Evolutionary conservation across 768 basidiomycete genomes (phyloP), one percentile per base, ranked within the genome.

Genomic region (Boletus vinaceobasis): DNA sequence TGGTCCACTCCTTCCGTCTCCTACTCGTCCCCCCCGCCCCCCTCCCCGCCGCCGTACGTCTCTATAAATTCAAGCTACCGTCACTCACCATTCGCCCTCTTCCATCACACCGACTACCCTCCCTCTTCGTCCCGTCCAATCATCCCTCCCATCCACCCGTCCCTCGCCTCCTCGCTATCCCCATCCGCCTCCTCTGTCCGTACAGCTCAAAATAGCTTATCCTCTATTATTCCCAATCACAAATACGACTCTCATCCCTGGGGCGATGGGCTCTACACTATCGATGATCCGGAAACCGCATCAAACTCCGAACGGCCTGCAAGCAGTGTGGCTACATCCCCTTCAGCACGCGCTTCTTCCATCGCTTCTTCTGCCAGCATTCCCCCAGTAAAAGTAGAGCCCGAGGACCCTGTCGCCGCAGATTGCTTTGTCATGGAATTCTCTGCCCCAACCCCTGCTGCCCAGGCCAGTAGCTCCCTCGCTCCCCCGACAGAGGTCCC

Each of bases 401-500:
- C 63, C 19, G 71, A 71, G 21, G 70, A 71, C 23, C 4, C 58
- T 10, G 49, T 52, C 6, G 38, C 60, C 9, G 42, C 69, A 8
- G 69, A 70, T 17, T 71, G 69, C 55, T 71, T 71, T 31, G 71
- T 71, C 54, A 71, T 71, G 71, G 70, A 71, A 42, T 71, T 71
- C 48, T 70, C 71, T 7, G 52, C 68, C 10, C 33, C 64, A 14
- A 58, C 66, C 23, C 59, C 61, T 60, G 57, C 61, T 66, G 56
- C 71, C 52, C 59, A 79, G 72, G 59, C 69, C 0, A 72, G 71
- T 29, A 61, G 61, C 55, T 68, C 75, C 0, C 71, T 79, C 48
- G 80, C 79, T 1, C 81, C 82, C 1, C 83, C 82, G 2, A 82
- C 80, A 33, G 82, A 84, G 64, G 87, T 88, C 1, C 87, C 88